Conservation (phyloP, 805 yeast species). For the Wickerhamomyces strasburgensis region DNA sequence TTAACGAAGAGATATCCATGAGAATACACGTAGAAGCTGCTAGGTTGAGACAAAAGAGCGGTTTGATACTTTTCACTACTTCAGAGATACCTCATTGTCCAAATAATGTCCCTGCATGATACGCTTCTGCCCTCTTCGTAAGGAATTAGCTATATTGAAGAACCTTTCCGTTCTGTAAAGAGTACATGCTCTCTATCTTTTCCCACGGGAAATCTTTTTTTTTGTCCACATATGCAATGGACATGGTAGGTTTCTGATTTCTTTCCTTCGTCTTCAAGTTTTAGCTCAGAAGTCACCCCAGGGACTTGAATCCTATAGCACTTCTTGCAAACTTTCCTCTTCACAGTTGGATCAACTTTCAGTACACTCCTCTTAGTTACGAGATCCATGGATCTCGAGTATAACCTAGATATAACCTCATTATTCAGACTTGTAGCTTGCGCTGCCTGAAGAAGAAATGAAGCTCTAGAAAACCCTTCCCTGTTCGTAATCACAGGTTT, state of each 20-base stretch:
- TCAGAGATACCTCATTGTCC: no score
- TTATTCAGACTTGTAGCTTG: conserved; percentile 13
- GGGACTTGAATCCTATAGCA: conserved; percentile 53
- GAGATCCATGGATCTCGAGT: conserved; percentile 48
- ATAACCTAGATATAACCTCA: conserved; percentile 48
- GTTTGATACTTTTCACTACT: no score
- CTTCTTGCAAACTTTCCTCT: conserved; percentile 63
- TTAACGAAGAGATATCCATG: no score
- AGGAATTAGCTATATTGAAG: no score
- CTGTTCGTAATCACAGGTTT: conserved; percentile 21
- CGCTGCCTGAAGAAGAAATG: conserved; percentile 52
- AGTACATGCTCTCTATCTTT: conserved; percentile 41
- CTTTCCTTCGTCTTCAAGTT: conserved; percentile 40
- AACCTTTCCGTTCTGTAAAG: conserved; percentile 39
- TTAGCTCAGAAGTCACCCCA: conserved; percentile 36
- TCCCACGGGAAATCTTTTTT: conserved; percentile 62
- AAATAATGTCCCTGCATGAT: no score
- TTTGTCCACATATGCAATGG: conserved; percentile 48
- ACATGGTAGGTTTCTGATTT: conserved; percentile 44
- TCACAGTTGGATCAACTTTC: conserved; percentile 57
- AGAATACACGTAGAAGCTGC: no score
- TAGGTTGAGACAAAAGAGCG: no score
- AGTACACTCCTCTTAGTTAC: conserved; percentile 67
- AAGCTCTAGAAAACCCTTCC: conserved; percentile 57
- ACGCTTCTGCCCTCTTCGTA: no score